Evolutionary conservation across 2,329 filamentous ascomycete genomes (phyloP), one percentile per base, ranked within the genome.

Genomic region (Pestalotiopsis sp.): DNA sequence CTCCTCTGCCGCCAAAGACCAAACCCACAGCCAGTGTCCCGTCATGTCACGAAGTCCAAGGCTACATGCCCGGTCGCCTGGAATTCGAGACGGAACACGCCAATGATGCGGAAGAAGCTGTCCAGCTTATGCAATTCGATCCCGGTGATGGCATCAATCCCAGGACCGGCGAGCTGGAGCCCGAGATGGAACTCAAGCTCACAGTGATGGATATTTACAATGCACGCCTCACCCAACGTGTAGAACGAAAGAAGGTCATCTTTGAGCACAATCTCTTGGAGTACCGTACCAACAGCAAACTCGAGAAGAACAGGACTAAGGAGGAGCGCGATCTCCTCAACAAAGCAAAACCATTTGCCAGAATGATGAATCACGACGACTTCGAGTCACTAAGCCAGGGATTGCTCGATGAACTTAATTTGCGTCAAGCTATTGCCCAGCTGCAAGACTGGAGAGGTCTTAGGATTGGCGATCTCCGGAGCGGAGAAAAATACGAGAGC

Each of bases 161-260:
- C 1, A 56, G 76, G 61, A 97, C 94, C 0, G 92, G 93, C 70
- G 92, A 97, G 77, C 85, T 97, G 68, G 96, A 99, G 75, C 94
- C 96, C 0, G 96, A 99, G 80, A 97, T 97, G 87, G 95, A 98
- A 72, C 87, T 99, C 60, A 99, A 99, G 85, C 90, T 98, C 83
- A 97, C 94, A 0, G 94, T 99, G 23, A 98, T 99, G 90, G 94
- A 97, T 73, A 97, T 99, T 65, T 99, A 99, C 85, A 99, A 99
- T 77, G 92, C 92, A 68, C 90, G 95, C 4, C 83, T 99, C 20
- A 97, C 95, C 2, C 92, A 95, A 68, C 91, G 96, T 73, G 95
- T 95, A 6, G 95, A 98, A 76, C 89, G 96, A 60, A 99, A 99
- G 82, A 97, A 96, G 83, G 92, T 98, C 65, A 92, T 99, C 5